Percentiles rank a stretch among this genome's conserved stretches.
These are phyloP conservation scores for Ogataea trehaloabstinens DNA, from an alignment of 805 yeast species.

Conservation along the genomic window DNA sequence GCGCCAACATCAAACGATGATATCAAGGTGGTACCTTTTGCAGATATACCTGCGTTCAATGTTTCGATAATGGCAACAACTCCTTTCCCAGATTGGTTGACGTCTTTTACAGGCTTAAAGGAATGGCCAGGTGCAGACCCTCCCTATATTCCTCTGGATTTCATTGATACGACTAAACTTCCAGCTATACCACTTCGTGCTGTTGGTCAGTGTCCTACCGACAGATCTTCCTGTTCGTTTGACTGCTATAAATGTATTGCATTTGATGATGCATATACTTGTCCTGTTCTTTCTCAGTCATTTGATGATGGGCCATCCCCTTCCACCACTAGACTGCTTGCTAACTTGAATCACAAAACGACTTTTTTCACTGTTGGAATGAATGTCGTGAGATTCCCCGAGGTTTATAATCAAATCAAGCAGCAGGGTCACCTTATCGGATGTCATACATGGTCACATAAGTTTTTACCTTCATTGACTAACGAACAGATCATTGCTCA, in stretches of 20 bases:
- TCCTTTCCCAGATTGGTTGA: conserved; percentile 74
- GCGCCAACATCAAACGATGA: background rate
- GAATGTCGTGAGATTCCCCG: conserved; percentile 75
- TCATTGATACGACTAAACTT: conserved; percentile 54
- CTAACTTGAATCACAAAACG: conserved; percentile 49
- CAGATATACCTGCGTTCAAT: conserved; percentile 20
- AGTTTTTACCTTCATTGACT: conserved; percentile 70
- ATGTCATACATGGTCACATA: conserved; percentile 92
- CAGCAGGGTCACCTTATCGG: conserved; percentile 75
- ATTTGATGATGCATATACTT: conserved; percentile 72
- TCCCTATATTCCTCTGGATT: conserved; percentile 81
- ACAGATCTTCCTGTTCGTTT: conserved; percentile 67
- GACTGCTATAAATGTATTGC: conserved; percentile 81
- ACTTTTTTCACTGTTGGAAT: conserved; percentile 88
- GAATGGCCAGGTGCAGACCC: conserved; percentile 89
- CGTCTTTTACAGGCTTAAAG: conserved; percentile 65
- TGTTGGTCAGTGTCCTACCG: conserved; percentile 58
- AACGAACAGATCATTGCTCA: conserved; percentile 87
- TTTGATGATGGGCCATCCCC: conserved; percentile 95
- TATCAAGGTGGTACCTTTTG: conserved; percentile 3
- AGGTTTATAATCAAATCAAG: conserved; percentile 57
- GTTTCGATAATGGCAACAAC: conserved; percentile 25
- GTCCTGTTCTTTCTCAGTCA: conserved; percentile 75
- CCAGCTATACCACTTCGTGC: conserved; percentile 49
- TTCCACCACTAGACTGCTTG: conserved; percentile 59